A percentile compares a stretch with the other conserved stretches of the same genome.
Evolutionary conservation across 2,329 filamentous ascomycete genomes (phyloP).

Genomic region (Colletotrichum sp.): DNA sequence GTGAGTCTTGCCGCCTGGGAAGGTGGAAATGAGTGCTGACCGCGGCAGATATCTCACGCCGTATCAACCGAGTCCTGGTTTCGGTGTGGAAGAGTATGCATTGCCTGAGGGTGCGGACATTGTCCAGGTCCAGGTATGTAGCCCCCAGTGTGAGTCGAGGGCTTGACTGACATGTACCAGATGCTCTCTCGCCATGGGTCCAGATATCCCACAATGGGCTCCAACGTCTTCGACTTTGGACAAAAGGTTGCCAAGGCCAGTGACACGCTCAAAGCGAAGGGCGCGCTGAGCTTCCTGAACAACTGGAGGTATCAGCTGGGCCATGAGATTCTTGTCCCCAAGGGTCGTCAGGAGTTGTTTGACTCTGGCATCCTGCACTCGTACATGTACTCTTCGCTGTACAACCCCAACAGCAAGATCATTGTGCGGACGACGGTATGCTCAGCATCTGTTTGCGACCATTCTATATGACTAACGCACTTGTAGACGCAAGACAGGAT

Average conservation of each 20-base stretch:
- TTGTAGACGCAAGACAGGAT: slow-evolving; percentile 73
- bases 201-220: slow-evolving; percentile 70
- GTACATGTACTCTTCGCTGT: slow-evolving; percentile 74
- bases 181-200: slow-evolving; percentile 78
- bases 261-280: slow-evolving; percentile 60
- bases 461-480: background rate
- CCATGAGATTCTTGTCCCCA: slow-evolving; percentile 72
- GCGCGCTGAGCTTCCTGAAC: slow-evolving; percentile 68
- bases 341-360: slow-evolving; percentile 75
- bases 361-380: slow-evolving; percentile 72
- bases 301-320: slow-evolving; percentile 74
- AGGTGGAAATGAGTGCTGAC: background rate
- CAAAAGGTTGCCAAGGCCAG: slow-evolving; percentile 60
- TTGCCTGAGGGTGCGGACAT: slow-evolving; percentile 71
- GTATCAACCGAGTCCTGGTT: slow-evolving; percentile 74
- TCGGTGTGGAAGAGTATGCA: slow-evolving; percentile 75
- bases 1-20: slow-evolving; percentile 24
- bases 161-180: slow-evolving; percentile 32
- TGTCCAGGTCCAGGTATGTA: slow-evolving; percentile 62
- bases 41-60: slow-evolving; percentile 61
- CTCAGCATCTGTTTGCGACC: too few relatives aligned
- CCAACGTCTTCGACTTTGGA: slow-evolving; percentile 60
- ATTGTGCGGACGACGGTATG: slow-evolving; percentile 71
- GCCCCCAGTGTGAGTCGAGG: background rate
- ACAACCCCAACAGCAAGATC: slow-evolving; percentile 75